Base-by-base conservation (phyloP, 1,284 basidiomycete species). In the Phellopilus nigrolimitatus region DNA sequence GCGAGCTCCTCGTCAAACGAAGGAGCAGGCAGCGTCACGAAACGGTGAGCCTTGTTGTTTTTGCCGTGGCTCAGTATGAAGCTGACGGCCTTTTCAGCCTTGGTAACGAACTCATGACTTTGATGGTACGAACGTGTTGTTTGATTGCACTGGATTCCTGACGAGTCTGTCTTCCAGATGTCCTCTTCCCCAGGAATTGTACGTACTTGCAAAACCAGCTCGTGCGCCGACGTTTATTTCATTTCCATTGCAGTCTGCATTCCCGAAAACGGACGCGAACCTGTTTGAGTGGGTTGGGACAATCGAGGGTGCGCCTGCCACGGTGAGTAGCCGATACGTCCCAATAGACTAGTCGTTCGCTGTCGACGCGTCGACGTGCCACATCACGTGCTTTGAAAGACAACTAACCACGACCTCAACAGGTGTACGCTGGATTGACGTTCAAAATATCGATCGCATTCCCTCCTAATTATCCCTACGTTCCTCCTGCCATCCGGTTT, bases 221-320 rank as follows among this genome's bases (percentile, higher is more conserved):
- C 13, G 9, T 36, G 21, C 25, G 22, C 27, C 22, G 8, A 13
- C 21, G 25, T 24, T 40, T 17, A 45, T 24, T 8, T 12, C 19
- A 24, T 34, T 45, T 46, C n/a, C 34, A 4, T 15, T 34, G 3
- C 56, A 91, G 88, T 90, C 88, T 46, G 88, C 88, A 17, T 91
- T 91, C 62, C 88, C 89, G 1, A 89, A 85, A 63, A 82, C 78
- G 53, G 88, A 91, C 54, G 79, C 84, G 12, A 89, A 87, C 63
- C 72, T 91, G 4, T 88, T 88, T 59, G 88, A 91, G 61, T 91
- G 88, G 88, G 74, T 79, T 3, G 88, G 88, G 15, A 90, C 88
- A 30, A 87, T 91, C 63, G 86, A 89, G 62, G 88, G 89, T 0
- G 79, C 88, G 0, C 60, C 78, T 41, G 86, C 77, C 58, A 91